Base-by-base conservation (phyloP, 2,329 filamentous ascomycete genomes). In the Gaeumannomyces sp. region DNA sequence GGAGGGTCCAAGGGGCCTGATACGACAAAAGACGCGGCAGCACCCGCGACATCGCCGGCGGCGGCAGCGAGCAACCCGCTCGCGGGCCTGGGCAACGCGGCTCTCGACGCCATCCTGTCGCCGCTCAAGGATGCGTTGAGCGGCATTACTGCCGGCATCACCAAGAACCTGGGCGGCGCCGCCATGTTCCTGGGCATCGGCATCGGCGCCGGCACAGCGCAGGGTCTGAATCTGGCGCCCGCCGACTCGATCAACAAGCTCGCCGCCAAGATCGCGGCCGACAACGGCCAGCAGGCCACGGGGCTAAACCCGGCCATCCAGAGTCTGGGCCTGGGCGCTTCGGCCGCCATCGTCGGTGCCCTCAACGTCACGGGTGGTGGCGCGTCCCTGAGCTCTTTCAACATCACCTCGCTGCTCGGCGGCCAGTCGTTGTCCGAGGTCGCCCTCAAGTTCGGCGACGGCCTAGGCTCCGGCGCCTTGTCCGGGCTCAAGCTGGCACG, bases 231-330 rank as follows among this genome's bases (percentile, higher is more conserved):
- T 31, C n/a, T 71, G 10, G 63, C 68, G 14, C 64, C 65, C 6
- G 67, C 68, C 1, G 59, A 59, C 28, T 67, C 63, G 28, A 66
- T 68, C 3, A 67, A 66, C 64, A 63, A 64, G 14, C 62, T 71
- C 19, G 68, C 66, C 14, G 64, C 60, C 31, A 69, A 66, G 64
- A 68, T 71, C 14, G 68, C 65, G 2, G 62, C 66, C 1, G 69
- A 72, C 27, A 75, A 74, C 66, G 68, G 69, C n/a, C 70, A 73
- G 69, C 61, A 70, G 13, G 69, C 68, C 14, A 71, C 69, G 11
- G 72, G 73, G 22, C 66, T 76, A 27, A 74, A 74, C 64, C 70
- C 72, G 0, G 66, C 70, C 3, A 67, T 76, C 60, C 70, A 74
- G 63, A 74, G 72, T 61, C 67, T 72, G 8, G 72, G 71, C 53